Evolutionary conservation across 305 asterid genomes (phyloP), one percentile per base, ranked within the genome.

Genomic region (Plantago rigida): DNA sequence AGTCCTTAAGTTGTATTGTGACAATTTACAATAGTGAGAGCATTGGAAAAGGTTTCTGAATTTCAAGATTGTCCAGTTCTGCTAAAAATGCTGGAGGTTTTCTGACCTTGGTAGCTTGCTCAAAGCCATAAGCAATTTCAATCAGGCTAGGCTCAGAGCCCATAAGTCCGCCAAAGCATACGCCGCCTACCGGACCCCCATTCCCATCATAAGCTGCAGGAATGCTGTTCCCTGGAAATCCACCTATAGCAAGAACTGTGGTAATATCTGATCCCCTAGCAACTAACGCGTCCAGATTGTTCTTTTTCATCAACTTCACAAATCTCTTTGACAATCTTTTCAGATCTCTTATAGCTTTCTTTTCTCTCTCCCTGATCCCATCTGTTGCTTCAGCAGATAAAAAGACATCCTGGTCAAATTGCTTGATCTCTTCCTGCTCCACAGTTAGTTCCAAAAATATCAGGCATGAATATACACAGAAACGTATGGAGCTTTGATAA

Each of bases 201-300:
- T 66, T 59, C 4, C 60, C 46, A 60, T 69, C 80, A 54, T 82
- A 82, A n/a, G 87, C 87, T 2, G 86, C 89, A 3, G 86, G 89
- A 7, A 82, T 83, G 0, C 75, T 74, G 62, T 82, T 76, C 2
- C 76, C 89, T 26, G 89, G 94, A 53, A 70, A 82, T 34, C 89
- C 89, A 56, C 84, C 89, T 9, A 82, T 74, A 2, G 89, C 89
- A 65, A 74, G 51, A 60, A 85, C 80, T 3, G 77, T 47, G 0
- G 82, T 66, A 2, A 71, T 77, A 49, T 53, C 71, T 3, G 75
- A 56, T 19, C 87, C 84, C 47, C 75, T 26, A 0, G 81, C 70
- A 69, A 81, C 83, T 64, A 82, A 45, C 13, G 87, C 89, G 54
- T 82, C 87, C 68, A 82, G 55, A 61, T 77, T 56, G 19, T 85